A percentile compares a stretch with the other conserved stretches of the same genome.
These are phyloP conservation scores for Cladosporium sp. DNA, from an alignment of 2,329 filamentous ascomycete genomes.

Conservation along the genomic window DNA sequence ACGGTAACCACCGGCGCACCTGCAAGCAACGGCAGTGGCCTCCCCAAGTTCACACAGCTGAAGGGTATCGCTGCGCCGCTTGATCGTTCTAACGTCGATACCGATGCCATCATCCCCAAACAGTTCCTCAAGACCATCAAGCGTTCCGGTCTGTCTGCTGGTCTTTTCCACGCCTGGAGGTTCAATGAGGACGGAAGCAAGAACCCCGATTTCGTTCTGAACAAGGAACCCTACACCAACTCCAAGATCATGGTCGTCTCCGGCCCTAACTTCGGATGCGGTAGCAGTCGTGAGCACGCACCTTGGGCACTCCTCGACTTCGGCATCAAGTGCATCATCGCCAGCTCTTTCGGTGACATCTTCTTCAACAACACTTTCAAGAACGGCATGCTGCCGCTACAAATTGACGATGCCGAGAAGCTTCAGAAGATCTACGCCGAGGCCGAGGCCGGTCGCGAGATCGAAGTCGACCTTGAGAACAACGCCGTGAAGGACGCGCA, in stretches of 20 bases:
- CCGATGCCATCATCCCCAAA: conserved; percentile 99
- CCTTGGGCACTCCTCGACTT: conserved; percentile 97
- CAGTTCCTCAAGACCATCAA: conserved; percentile 99
- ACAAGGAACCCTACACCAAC: conserved; percentile 79
- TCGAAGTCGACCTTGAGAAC: conserved; percentile 85
- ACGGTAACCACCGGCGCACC: conserved; percentile 52
- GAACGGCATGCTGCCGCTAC: conserved; percentile 95
- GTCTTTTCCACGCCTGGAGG: conserved; percentile 83
- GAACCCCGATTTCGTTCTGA: conserved; percentile 82
- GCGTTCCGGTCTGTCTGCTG: conserved; percentile 85
- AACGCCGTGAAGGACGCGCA: conserved; percentile 76
- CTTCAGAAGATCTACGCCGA: conserved; percentile 73
- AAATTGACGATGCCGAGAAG: conserved; percentile 65
- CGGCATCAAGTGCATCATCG: conserved; percentile 91
- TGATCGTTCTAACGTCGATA: conserved; percentile 89
- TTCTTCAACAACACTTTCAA: conserved; percentile 99
- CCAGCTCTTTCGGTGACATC: conserved; percentile 84
- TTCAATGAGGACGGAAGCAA: conserved; percentile 69
- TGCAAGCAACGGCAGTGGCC: conserved; percentile 55
- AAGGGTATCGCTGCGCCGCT: conserved; percentile 87
- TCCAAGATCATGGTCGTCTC: conserved; percentile 90
- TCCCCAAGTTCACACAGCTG: conserved; percentile 79
- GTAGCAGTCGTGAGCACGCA: conserved; percentile 88
- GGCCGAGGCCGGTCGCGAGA: conserved; percentile 74
- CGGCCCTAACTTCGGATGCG: conserved; percentile 93